Conservation (phyloP, 768 basidiomycete species). For the Tulasnella sp. region DNA sequence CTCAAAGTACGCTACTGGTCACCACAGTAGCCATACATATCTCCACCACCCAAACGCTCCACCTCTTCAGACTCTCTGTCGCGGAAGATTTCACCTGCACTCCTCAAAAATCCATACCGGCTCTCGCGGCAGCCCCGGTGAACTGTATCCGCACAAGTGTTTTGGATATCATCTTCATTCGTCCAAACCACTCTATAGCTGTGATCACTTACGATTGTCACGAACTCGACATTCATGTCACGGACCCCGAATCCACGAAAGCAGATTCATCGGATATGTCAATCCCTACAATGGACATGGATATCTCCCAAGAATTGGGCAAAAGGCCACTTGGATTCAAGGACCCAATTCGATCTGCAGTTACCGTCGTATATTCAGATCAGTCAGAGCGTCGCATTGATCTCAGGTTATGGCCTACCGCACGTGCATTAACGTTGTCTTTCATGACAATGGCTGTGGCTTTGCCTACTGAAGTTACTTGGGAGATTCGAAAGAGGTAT, state of each 20-base stretch:
- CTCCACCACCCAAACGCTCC: constrained; percentile 19
- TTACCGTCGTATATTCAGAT: constrained; percentile 42
- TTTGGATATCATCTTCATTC: constrained; percentile 57
- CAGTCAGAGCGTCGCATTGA: constrained; percentile 35
- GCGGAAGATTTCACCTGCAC: constrained; percentile 6
- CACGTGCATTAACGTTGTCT: constrained; percentile 43
- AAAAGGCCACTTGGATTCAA: constrained; percentile 33
- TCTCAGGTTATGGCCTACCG: constrained; percentile 44
- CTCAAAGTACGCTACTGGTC: constrained; percentile 33
- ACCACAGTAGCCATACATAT: constrained; percentile 21
- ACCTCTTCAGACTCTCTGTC: constrained; percentile 16
- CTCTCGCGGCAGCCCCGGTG: constrained; percentile 43
- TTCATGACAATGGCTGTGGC: constrained; percentile 50
- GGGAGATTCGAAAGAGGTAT: constrained; percentile 42
- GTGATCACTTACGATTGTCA: constrained; percentile 50
- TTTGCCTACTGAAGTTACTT: constrained; percentile 44
- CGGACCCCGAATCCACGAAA: not conserved
- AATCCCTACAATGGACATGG: not conserved
- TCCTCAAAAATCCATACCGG: no score
- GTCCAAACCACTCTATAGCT: constrained; percentile 39
- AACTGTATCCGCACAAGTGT: constrained; percentile 49
- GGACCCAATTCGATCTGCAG: constrained; percentile 38
- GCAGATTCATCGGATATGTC: constrained; percentile 3
- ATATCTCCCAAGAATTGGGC: no score
- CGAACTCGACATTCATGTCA: constrained; percentile 22